These are phyloP conservation scores for Candolleomyces aberdarensis DNA, from an alignment of 768 basidiomycete species.

Conservation along the genomic window DNA sequence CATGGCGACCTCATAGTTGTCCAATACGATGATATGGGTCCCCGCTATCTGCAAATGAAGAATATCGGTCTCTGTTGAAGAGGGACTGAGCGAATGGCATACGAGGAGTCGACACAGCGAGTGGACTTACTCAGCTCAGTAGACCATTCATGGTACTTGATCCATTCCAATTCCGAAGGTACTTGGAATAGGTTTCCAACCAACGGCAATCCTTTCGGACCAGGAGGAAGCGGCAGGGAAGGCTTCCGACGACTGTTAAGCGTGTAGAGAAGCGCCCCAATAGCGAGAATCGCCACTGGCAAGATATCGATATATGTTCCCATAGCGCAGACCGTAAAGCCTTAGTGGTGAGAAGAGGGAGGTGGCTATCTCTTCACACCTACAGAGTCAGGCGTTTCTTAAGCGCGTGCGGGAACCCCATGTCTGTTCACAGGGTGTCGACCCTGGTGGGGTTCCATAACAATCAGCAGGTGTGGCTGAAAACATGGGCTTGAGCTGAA, in stretches of 20 bases:
- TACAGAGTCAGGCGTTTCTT: too few species aligned
- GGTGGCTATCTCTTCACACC: too few species aligned
- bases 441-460: too few species aligned
- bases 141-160: slow-evolving; percentile 38
- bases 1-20: slow-evolving; percentile 26
- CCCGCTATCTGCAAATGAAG: slow-evolving; percentile 22
- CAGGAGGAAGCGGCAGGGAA: slow-evolving; percentile 34
- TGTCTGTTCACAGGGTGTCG: too few species aligned
- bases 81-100: background rate
- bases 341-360: too few species aligned
- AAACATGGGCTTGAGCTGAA: too few species aligned
- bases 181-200: slow-evolving; percentile 40
- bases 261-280: too few species aligned
- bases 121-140: slow-evolving; percentile 28
- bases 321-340: background rate
- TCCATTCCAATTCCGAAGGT: slow-evolving; percentile 33
- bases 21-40: slow-evolving; percentile 23
- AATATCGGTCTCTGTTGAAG: slow-evolving; percentile 20
- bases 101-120: background rate
- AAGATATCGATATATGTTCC: too few species aligned
- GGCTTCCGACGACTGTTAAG: too few species aligned
- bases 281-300: too few species aligned
- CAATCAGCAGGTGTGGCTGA: too few species aligned
- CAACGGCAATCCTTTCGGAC: slow-evolving; percentile 37
- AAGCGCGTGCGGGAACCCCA: too few species aligned